These are phyloP conservation scores for Danielia oregonensis DNA, from an alignment of 805 yeast species.

Conservation along the genomic window DNA sequence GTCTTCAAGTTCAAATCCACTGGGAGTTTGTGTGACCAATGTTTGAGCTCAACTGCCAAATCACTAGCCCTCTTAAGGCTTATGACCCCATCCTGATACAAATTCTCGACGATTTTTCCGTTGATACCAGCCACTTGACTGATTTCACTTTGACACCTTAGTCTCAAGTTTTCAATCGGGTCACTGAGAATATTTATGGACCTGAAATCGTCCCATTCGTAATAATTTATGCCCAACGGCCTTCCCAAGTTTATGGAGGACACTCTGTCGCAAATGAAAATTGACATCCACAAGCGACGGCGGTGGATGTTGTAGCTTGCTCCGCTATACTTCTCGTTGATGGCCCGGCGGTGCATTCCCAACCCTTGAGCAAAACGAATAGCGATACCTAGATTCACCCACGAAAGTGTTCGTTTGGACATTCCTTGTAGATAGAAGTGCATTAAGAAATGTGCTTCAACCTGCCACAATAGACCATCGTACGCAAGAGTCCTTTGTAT, in stretches of 20 bases:
- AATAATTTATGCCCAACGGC: constrained; percentile 30
- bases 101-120: constrained; percentile 27
- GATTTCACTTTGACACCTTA: constrained; percentile 24
- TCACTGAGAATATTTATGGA: constrained; percentile 14
- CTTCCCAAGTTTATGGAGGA: constrained; percentile 35
- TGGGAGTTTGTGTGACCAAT: constrained; percentile 31
- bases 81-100: constrained; percentile 30
- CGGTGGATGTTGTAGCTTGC: constrained; percentile 23
- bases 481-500: constrained; percentile 26
- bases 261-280: constrained; percentile 32
- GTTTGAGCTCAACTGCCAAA: constrained; percentile 32
- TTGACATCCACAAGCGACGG: constrained; percentile 30
- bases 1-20: constrained; percentile 24
- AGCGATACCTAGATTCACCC: constrained; percentile 41
- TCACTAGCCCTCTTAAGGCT: constrained; percentile 27
- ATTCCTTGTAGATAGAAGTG: constrained; percentile 38
- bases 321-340: constrained; percentile 36
- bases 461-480: constrained; percentile 40
- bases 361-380: constrained; percentile 41
- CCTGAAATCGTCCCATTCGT: constrained; percentile 38
- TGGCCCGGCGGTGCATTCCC: constrained; percentile 36
- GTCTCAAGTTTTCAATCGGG: constrained; percentile 10
- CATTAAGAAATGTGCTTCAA: constrained; percentile 36
- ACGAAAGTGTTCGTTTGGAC: constrained; percentile 39
- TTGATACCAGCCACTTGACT: constrained; percentile 24